These are phyloP conservation scores for Passiflora organensis DNA, from an alignment of 345 rosid species.

Conservation along the genomic window DNA sequence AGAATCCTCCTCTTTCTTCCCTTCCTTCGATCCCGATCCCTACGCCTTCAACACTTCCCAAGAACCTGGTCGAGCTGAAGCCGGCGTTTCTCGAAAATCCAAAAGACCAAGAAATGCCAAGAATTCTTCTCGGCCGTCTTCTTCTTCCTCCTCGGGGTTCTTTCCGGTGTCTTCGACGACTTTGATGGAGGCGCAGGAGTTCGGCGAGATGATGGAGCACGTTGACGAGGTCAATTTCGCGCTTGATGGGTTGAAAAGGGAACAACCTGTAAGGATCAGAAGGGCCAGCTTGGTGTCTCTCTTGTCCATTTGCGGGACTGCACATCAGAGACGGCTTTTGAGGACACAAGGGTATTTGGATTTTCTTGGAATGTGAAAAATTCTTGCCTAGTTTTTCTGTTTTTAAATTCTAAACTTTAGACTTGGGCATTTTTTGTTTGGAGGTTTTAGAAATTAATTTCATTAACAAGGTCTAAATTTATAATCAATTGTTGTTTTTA, in stretches of 20 bases:
- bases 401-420: background rate
- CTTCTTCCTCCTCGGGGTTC: conserved; percentile 19
- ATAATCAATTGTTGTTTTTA: no score
- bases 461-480: no score
- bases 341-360: conserved; percentile 61
- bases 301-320: conserved; percentile 65
- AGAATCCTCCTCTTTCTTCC: conserved; percentile 62
- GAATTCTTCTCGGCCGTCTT: background rate
- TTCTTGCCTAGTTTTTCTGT: conserved; percentile 6
- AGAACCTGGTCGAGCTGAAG: conserved; percentile 22
- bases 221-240: conserved; percentile 96
- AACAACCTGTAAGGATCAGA: conserved; percentile 73
- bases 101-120: conserved; percentile 46
- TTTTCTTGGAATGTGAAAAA: background rate
- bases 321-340: conserved; percentile 71
- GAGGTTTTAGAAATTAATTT: no score
- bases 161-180: conserved; percentile 48
- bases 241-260: conserved; percentile 79
- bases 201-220: conserved; percentile 98
- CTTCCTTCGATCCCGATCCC: conserved; percentile 38
- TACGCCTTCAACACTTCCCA: conserved; percentile 16
- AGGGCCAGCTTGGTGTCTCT: conserved; percentile 77
- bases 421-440: no score
- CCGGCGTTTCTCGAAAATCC: conserved; percentile 32
- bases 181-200: conserved; percentile 95